Base-by-base conservation (phyloP, 1,284 basidiomycete species). In the Coriolopsis trogii region DNA sequence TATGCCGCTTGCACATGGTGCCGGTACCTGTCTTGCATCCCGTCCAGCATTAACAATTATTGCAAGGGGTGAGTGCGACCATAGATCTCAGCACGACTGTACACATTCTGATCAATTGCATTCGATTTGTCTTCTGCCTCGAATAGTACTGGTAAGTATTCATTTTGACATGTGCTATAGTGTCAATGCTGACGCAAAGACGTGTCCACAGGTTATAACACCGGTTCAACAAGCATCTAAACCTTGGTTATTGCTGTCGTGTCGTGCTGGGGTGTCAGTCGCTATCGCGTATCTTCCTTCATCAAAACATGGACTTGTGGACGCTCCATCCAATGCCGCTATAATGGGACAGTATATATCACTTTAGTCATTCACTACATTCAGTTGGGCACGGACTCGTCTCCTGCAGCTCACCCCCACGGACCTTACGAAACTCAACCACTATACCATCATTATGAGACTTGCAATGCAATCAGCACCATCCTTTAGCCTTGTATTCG, bases 1-100 rank as follows among this genome's bases (percentile, higher is more conserved):
- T 89, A 87, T 64, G 84, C 85, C 39, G 92, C 93, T 18, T 98
- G 95, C 68, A 78, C 84, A 41, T 92, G 95, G 71, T 98, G 96
- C 67, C 82, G 93, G 46, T 96, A 93, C 70, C 70, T 96, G 3
- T 93, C 89, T 1, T 96, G 94, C 63, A 85, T 93, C 66, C 93
- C 94, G 1, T 88, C 86, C 4, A 71, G 74, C 31, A 72, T 82
- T 2, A 95, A 95, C 64, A 84, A 91, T 61, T 74, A 87, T 55
- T 95, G 92, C 64, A 73, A 87, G 74, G 93, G 91, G 71, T 74
- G 56, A 38, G 72, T 68, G 3, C 26, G 23, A 33, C 9, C 16
- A 16, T 20, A 21, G 18, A 3, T 8, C 29, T 31, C 18, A 8
- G 20, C 16, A 13, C 16, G 5, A 25, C 47, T 49, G 25, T 49